phyloP scores from a whole-genome alignment of 2,329 filamentous ascomycete species.

The Zymoseptoria crescenta region DNA sequence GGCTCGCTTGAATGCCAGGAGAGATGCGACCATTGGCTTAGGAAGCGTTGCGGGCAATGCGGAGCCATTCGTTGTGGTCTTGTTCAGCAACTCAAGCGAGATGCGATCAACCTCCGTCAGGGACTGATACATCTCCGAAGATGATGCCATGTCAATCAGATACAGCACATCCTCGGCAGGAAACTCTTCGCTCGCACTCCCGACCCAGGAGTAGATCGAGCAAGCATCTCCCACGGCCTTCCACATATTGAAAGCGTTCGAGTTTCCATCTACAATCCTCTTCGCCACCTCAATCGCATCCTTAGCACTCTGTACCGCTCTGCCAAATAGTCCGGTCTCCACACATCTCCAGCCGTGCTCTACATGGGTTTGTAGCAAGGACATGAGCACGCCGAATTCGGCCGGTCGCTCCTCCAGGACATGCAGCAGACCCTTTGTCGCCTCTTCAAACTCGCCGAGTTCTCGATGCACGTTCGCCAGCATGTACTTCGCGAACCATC shows the following conservation, averaged over 20 bases:
- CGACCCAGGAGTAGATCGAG: slow-evolving; percentile 71
- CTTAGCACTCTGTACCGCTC: slow-evolving; percentile 62
- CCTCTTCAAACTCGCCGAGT: slow-evolving; percentile 79
- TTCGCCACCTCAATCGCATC: slow-evolving; percentile 62
- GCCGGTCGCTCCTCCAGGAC: slow-evolving; percentile 60
- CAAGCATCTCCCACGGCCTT: slow-evolving; percentile 85
- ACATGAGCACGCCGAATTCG: slow-evolving; percentile 82
- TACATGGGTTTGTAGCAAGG: slow-evolving; percentile 77
- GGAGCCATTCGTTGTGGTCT: slow-evolving; percentile 18
- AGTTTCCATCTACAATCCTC: slow-evolving; percentile 51
- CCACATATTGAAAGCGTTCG: slow-evolving; percentile 87
- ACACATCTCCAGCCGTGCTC: slow-evolving; percentile 72
- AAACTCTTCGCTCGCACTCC: slow-evolving; percentile 56
- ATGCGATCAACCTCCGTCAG: slow-evolving; percentile 64
- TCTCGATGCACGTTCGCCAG: slow-evolving; percentile 90
- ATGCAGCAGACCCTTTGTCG: slow-evolving; percentile 65
- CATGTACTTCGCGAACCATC: slow-evolving; percentile 96
- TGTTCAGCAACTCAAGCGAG: slow-evolving; percentile 9
- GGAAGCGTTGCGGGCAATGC: slow-evolving; percentile 33
- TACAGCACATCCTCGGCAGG: slow-evolving; percentile 50
- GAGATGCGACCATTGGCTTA: slow-evolving; percentile 54
- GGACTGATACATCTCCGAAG: slow-evolving; percentile 50
- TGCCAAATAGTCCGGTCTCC: slow-evolving; percentile 79
- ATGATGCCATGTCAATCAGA: slow-evolving; percentile 50
- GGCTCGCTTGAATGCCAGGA: slow-evolving; percentile 81